phyloP scores from a whole-genome alignment of 2,329 filamentous ascomycete genomes.

The Colletotrichum limetticola region DNA sequence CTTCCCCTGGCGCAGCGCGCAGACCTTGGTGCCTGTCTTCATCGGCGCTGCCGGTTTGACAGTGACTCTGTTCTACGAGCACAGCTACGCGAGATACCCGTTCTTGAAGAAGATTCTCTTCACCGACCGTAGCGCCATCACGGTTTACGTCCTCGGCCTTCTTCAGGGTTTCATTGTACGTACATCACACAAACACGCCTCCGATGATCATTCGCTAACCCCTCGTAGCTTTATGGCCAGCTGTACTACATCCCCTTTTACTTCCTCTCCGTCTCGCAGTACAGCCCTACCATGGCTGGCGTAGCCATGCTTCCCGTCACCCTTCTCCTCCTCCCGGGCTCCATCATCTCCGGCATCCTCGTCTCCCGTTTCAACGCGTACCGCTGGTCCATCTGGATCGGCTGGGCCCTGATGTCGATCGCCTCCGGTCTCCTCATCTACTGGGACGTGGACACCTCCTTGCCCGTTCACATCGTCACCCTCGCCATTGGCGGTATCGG shows the following conservation, averaged over 20 bases:
- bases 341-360: slow-evolving; percentile 45
- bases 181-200: neutral
- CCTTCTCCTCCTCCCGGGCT: slow-evolving; percentile 43
- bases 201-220: neutral
- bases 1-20: slow-evolving; percentile 52
- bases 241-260: slow-evolving; percentile 51
- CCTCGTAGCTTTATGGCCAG: slow-evolving; percentile 41
- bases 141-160: slow-evolving; percentile 44
- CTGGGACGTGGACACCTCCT: slow-evolving; percentile 32
- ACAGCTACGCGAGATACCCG: slow-evolving; percentile 42
- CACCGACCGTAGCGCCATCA: slow-evolving; percentile 41
- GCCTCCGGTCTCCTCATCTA: slow-evolving; percentile 35
- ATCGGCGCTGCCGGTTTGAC: slow-evolving; percentile 53
- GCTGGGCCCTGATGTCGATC: slow-evolving; percentile 43
- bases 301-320: slow-evolving; percentile 48
- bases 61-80: slow-evolving; percentile 51
- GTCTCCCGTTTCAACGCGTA: slow-evolving; percentile 46
- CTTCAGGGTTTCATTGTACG: slow-evolving; percentile 48
- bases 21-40: slow-evolving; percentile 55
- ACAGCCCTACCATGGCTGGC: slow-evolving; percentile 46
- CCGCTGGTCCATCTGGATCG: slow-evolving; percentile 50
- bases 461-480: slow-evolving; percentile 33
- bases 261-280: slow-evolving; percentile 48
- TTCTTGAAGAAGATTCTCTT: slow-evolving; percentile 46
- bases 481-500: slow-evolving; percentile 36